phyloP scores from a whole-genome alignment of 225 moss, liverwort and hornwort species.

The Bryum argenteum region DNA sequence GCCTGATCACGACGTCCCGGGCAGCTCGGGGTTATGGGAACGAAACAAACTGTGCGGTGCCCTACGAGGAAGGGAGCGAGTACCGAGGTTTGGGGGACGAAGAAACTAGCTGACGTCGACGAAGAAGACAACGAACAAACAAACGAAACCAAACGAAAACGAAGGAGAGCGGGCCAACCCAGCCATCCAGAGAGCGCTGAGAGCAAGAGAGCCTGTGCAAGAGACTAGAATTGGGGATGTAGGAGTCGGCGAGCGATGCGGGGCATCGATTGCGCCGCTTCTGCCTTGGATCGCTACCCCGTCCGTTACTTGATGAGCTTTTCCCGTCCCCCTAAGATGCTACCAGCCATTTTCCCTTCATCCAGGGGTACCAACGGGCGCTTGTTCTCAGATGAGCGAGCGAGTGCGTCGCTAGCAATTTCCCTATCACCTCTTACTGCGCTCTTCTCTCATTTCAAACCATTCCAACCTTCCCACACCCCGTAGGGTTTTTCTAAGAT shows the following conservation, averaged over 20 bases:
- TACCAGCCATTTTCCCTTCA: conserved; percentile 4
- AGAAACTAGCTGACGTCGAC: not conserved
- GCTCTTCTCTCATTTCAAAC: not conserved
- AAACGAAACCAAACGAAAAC: no score
- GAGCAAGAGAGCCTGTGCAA: not conserved
- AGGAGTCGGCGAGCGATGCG: conserved; percentile 38
- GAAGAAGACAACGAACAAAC: not conserved
- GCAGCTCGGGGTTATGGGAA: conserved; percentile 25
- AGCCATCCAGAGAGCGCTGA: no score
- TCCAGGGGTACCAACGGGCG: conserved; percentile 31
- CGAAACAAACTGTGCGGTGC: conserved; percentile 19
- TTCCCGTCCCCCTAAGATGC: not conserved
- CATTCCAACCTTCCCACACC: not conserved
- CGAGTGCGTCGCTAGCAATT: conserved; percentile 9
- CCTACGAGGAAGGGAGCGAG: conserved; percentile 21
- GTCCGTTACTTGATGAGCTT: not conserved
- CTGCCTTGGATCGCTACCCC: conserved; percentile 21
- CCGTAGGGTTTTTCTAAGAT: conserved; percentile 24
- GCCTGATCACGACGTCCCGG: conserved; percentile 16
- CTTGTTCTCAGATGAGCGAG: not conserved
- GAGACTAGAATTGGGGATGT: conserved; percentile 8
- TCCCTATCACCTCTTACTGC: not conserved
- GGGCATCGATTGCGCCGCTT: conserved; percentile 1
- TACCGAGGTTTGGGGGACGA: conserved; percentile 21
- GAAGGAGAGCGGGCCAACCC: no score